Percentiles rank a stretch among this genome's conserved stretches.
phyloP scores from a whole-genome alignment of 352 stramenopile genomes.

The Globisporangium megalacanthum region DNA sequence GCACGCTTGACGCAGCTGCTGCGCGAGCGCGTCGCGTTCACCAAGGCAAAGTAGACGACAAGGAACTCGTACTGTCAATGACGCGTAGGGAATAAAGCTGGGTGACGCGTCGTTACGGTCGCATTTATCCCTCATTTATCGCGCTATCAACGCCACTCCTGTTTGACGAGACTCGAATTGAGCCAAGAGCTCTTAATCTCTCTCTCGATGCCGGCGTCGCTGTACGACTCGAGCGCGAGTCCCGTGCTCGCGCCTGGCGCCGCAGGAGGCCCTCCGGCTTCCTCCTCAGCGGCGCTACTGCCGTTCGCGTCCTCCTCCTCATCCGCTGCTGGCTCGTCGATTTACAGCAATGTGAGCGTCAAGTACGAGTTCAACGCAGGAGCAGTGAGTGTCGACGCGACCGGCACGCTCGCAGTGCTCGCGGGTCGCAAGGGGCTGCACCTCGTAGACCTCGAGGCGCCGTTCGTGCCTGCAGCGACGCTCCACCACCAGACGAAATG shows the following conservation, averaged over 20 bases:
- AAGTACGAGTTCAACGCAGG: slow-evolving; percentile 62
- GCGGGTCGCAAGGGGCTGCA: slow-evolving; percentile 66
- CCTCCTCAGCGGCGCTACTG: neutral
- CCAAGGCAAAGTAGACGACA: slow-evolving; percentile 3
- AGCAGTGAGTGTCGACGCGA: slow-evolving; percentile 70
- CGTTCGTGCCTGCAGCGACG: slow-evolving; percentile 45
- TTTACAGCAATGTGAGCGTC: slow-evolving; percentile 50
- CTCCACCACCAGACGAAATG: slow-evolving; percentile 80
- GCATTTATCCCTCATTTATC: too few relatives aligned
- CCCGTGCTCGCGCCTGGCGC: slow-evolving; percentile 1
- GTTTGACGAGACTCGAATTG: too few relatives aligned
- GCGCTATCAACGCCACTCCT: too few relatives aligned
- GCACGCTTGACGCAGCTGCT: slow-evolving; percentile 27
- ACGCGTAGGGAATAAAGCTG: too few relatives aligned
- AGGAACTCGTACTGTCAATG: too few relatives aligned
- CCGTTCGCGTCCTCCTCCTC: neutral
- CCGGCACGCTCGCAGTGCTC: slow-evolving; percentile 55
- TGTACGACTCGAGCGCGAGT: slow-evolving; percentile 7
- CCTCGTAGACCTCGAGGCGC: slow-evolving; percentile 64
- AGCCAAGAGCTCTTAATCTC: neutral
- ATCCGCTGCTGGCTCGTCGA: slow-evolving; percentile 20
- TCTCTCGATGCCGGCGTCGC: slow-evolving; percentile 9
- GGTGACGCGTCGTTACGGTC: too few relatives aligned
- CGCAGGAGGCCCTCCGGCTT: neutral
- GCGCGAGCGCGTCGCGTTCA: slow-evolving; percentile 19